Percentiles rank a stretch among this genome's conserved stretches.
Conservation (phyloP, 1,284 basidiomycete species). For the Tausonia pullulans region DNA sequence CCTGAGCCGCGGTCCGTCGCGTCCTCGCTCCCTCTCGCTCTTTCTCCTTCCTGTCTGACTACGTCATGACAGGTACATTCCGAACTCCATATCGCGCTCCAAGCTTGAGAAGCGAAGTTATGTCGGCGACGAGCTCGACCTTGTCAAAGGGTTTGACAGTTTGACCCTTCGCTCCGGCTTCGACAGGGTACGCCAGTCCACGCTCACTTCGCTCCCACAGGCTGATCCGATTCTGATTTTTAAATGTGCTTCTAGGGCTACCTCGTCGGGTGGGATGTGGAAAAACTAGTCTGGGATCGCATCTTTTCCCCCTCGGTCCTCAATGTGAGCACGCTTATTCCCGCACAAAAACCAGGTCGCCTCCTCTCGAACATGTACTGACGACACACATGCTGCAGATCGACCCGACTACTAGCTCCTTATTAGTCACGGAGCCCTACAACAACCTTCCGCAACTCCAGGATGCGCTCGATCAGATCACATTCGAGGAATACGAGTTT, state of each 20-base stretch:
- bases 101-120: conserved; percentile 67
- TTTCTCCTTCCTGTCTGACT: not conserved
- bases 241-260: conserved; percentile 50
- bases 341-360: not conserved
- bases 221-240: not conserved
- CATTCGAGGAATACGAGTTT: conserved; percentile 95
- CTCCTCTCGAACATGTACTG: not conserved
- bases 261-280: conserved; percentile 80
- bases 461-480: conserved; percentile 81
- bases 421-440: conserved; percentile 85
- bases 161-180: conserved; percentile 71
- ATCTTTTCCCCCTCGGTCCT: conserved; percentile 45
- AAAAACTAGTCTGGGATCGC: conserved; percentile 82
- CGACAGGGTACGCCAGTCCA: conserved; percentile 51
- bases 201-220: not conserved
- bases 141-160: conserved; percentile 63
- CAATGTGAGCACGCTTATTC: not conserved
- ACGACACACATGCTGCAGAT: conserved; percentile 39
- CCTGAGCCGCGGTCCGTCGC: not conserved
- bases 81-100: conserved; percentile 68
- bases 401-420: conserved; percentile 54
- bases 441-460: conserved; percentile 85
- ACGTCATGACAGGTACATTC: conserved; percentile 45
- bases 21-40: not conserved
- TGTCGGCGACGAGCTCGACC: conserved; percentile 66